Evolutionary conservation across 495 filamentous ascomycete species (phyloP), one percentile per base, ranked within the genome.

Genomic region (Xylaria venustula): DNA sequence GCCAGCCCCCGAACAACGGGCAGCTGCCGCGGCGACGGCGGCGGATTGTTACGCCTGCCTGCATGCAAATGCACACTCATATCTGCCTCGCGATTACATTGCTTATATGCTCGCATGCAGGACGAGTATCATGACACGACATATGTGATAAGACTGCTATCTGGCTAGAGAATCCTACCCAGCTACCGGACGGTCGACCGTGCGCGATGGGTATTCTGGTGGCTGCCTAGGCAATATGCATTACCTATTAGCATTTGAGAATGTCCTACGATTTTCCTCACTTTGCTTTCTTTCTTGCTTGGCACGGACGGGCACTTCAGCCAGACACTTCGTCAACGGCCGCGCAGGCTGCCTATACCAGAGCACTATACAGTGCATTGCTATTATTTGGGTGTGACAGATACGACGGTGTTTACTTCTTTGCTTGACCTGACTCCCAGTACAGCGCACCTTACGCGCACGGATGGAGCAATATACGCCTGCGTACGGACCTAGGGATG

Each of bases 31-130:
- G 3, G 56, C 46, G 47, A n/a, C 48, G 40, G 32, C 37, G 49
- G 26, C 57, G 40, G 40, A 46, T 42, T 52, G 47, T 44, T 44
- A 30, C 57, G 57, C 50, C 32, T 60, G 46, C 46, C 17, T 51
- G 37, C 47, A 52, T 60, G 47, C 57, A 60, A 26, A 23, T 19
- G 14, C n/a, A 36, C 26, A 42, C 28, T 15, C 37, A 25, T 50
- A 37, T 50, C 34, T 36, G 9, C 23, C 23, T 17, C 32, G n/a
- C 40, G 37, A 52, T 60, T 22, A 52, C 37, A 26, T 37, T 36
- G 57, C 47, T 40, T 52, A 34, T 52, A 45, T 22, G 26, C 53
- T 55, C 45, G 53, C 53, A 55, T 55, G 53, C 40, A 45, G 53
- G 19, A 15, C 40, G 23, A 22, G 26, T 45, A 45, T 55, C 37